Conservation (phyloP, 192 early-diverging fungal species). For the Dimargaris xerosporica region DNA sequence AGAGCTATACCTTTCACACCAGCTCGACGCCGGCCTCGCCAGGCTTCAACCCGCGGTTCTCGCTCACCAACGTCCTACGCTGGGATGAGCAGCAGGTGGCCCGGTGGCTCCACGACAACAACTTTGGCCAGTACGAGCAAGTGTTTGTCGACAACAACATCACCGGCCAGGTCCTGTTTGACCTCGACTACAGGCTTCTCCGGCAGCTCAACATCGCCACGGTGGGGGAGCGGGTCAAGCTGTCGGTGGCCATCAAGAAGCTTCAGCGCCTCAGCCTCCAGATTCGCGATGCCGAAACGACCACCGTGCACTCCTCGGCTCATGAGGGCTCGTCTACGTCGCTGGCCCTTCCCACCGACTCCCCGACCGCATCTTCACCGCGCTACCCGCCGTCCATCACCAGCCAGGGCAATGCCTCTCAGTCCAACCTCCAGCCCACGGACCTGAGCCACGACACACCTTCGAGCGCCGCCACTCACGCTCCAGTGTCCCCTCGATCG, state of each 20-base stretch:
- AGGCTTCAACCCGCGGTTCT: background rate
- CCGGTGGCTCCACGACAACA: conserved; percentile 35
- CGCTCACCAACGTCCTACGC: conserved; percentile 23
- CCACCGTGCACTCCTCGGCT: conserved; percentile 10
- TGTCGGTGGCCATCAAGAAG: conserved; percentile 59
- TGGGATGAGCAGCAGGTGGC: conserved; percentile 34
- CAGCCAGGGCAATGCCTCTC: conserved; percentile 14
- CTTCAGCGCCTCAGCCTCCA: conserved; percentile 43
- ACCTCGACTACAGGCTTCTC: conserved; percentile 66
- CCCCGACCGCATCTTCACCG: conserved; percentile 18
- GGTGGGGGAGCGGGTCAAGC: conserved; percentile 69
- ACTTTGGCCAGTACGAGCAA: conserved; percentile 31
- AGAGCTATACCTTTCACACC: conserved; percentile 3
- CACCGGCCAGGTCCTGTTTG: conserved; percentile 64
- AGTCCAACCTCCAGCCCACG: background rate
- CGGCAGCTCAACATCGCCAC: conserved; percentile 67
- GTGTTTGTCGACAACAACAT: conserved; percentile 56
- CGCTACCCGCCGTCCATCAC: conserved; percentile 12
- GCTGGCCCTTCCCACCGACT: conserved; percentile 11
- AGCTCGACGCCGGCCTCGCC: background rate
- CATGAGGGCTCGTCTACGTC: background rate
- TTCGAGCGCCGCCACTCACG: background rate
- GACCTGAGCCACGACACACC: background rate
- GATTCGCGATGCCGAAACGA: conserved; percentile 17
- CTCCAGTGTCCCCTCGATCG: background rate